Base-by-base conservation (phyloP, 2,329 filamentous ascomycete species). In the Clarireedia monteithiana region DNA sequence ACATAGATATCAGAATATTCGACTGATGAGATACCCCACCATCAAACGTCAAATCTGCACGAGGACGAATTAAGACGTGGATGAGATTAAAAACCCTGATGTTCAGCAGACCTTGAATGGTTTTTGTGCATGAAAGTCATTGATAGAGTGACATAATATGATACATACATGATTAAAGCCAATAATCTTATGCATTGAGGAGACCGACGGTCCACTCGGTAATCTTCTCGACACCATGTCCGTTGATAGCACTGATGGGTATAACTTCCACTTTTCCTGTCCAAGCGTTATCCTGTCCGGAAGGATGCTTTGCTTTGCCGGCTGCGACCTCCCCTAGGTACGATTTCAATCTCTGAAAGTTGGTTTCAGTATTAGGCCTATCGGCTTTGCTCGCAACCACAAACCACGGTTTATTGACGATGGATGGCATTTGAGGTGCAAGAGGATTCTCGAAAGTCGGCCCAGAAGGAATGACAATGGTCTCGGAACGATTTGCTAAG, bases 321-420 rank as follows among this genome's bases (percentile, higher is more conserved):
- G 74, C 74, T 51, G 81, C 81, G 24, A 97, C 78, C 4, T 74
- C 74, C 4, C 80, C 76, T 4, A 99, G 72, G 70, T 96, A 96
- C 7, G 73, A 72, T 62, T 84, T 83, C 63, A 99, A 74, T 51
- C 74, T 72, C 38, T 71, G 72, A 69, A 89, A 99, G 68, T 94
- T 95, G 24, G 83, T 80, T 69, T 91, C 81, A 2, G 94, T 95
- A 3, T 80, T 80, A 3, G 85, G 82, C 54, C 95, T 70, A 69
- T 97, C 92, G 0, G 89, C 91, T 72, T 97, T 97, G 20, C 91
- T 96, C 1, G 89, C 92, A 45, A 96, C 84, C 5, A 96, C 91
- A 66, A 95, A 94, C 94, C 94, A 99, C 0, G 94, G 91, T 74
- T 99, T 99, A 36, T 82, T 82, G n/a, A 88, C 88, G 62, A 97